Evolutionary conservation across 1,284 basidiomycete genomes (phyloP).

Genomic region (Phellinidium pouzarii): DNA sequence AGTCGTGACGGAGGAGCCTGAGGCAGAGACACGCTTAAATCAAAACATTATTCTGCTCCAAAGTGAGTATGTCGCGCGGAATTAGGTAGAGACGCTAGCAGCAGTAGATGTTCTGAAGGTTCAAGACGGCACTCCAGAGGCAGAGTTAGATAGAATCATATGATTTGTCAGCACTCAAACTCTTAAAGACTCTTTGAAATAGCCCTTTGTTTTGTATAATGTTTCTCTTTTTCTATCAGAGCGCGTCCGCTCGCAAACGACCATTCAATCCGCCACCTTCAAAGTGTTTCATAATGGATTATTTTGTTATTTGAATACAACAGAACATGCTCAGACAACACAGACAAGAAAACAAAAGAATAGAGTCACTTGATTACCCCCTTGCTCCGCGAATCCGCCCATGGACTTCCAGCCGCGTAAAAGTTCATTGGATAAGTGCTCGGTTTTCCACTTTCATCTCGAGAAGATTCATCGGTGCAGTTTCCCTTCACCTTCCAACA

Average conservation of each 20-base stretch:
- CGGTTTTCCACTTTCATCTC: conserved; percentile 20
- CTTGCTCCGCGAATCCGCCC: conserved; percentile 56
- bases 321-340: too few relatives aligned
- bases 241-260: too few relatives aligned
- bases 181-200: too few relatives aligned
- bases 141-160: not conserved
- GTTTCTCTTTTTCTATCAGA: too few relatives aligned
- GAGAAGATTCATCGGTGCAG: conserved; percentile 22
- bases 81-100: not conserved
- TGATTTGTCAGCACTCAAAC: not conserved
- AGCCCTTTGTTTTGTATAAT: too few relatives aligned
- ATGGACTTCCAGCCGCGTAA: conserved; percentile 73
- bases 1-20: not conserved
- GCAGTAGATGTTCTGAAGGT: not conserved
- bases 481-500: conserved; percentile 53
- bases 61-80: not conserved
- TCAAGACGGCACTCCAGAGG: too few relatives aligned
- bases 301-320: too few relatives aligned
- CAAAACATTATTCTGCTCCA: conserved; percentile 8
- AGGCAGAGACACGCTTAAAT: conserved; percentile 2
- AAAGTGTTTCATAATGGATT: too few relatives aligned
- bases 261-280: too few relatives aligned
- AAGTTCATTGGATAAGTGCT: conserved; percentile 93
- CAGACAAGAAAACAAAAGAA: too few relatives aligned
- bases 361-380: conserved; percentile 28